Evolutionary conservation across 129 eudicot species (phyloP).

Genomic region (Silybum marianum): DNA sequence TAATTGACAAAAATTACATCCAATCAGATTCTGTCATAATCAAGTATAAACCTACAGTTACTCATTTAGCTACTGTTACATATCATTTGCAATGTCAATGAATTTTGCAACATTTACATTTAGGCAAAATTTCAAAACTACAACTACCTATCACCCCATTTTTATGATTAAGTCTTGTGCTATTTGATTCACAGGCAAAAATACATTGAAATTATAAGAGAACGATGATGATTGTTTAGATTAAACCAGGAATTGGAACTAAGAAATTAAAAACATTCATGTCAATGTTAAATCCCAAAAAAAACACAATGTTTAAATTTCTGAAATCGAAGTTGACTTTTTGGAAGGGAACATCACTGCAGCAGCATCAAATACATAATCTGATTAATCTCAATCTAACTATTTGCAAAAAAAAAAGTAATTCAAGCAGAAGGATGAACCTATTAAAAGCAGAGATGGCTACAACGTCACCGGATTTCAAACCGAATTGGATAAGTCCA

Average conservation of each 20-base stretch:
- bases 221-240: neutral
- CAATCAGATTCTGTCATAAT: neutral
- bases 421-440: conserved; percentile 24
- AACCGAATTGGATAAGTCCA: conserved; percentile 58
- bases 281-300: neutral
- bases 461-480: conserved; percentile 66
- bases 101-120: neutral
- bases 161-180: neutral
- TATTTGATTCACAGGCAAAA: neutral
- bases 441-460: conserved; percentile 81
- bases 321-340: neutral
- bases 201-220: neutral
- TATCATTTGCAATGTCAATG: neutral
- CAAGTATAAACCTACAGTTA: neutral
- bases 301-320: neutral
- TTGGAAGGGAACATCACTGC: neutral
- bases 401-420: neutral
- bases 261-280: neutral
- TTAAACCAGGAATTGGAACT: conserved; percentile 2
- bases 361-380: conserved; percentile 10
- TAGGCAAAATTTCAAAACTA: neutral
- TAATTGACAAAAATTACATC: neutral
- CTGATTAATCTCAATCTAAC: neutral
- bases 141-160: neutral
- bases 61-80: too few species aligned